Conservation (phyloP, 2,329 filamentous ascomycete genomes). For the Pseudocercospora eumusae region DNA sequence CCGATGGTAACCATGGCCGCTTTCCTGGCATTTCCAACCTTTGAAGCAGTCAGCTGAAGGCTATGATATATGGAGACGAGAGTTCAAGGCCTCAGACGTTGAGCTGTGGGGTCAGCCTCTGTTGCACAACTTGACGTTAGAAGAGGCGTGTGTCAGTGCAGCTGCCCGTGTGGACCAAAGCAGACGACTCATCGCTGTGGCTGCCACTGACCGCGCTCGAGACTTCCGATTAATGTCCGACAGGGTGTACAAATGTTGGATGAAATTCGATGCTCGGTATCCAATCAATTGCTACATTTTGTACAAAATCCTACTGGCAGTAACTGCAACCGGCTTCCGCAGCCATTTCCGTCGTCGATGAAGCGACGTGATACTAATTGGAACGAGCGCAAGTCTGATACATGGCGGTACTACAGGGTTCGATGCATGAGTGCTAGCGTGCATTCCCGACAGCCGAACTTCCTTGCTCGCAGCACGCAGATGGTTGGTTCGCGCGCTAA, state of each 20-base stretch:
- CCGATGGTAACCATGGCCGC: slow-evolving; percentile 16
- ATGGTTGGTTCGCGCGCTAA: slow-evolving; percentile 9
- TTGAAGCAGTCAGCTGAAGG: slow-evolving; percentile 15
- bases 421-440: slow-evolving; percentile 32
- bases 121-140: slow-evolving; percentile 29
- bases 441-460: slow-evolving; percentile 33
- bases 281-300: slow-evolving; percentile 23
- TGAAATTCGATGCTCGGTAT: slow-evolving; percentile 27
- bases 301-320: slow-evolving; percentile 17
- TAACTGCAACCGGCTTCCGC: slow-evolving; percentile 30
- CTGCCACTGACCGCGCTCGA: slow-evolving; percentile 25
- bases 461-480: slow-evolving; percentile 21
- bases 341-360: slow-evolving; percentile 32
- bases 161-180: slow-evolving; percentile 26
- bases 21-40: slow-evolving; percentile 14
- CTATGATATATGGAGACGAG: slow-evolving; percentile 23
- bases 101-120: slow-evolving; percentile 24
- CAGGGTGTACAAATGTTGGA: slow-evolving; percentile 20
- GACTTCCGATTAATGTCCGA: slow-evolving; percentile 28
- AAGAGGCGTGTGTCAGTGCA: slow-evolving; percentile 36
- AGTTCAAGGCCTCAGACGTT: slow-evolving; percentile 28
- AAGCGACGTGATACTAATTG: slow-evolving; percentile 28
- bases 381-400: slow-evolving; percentile 31
- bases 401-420: slow-evolving; percentile 35
- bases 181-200: slow-evolving; percentile 17